phyloP scores from a whole-genome alignment of 306 rosid species.

The Elaeagnus macrophylla region DNA sequence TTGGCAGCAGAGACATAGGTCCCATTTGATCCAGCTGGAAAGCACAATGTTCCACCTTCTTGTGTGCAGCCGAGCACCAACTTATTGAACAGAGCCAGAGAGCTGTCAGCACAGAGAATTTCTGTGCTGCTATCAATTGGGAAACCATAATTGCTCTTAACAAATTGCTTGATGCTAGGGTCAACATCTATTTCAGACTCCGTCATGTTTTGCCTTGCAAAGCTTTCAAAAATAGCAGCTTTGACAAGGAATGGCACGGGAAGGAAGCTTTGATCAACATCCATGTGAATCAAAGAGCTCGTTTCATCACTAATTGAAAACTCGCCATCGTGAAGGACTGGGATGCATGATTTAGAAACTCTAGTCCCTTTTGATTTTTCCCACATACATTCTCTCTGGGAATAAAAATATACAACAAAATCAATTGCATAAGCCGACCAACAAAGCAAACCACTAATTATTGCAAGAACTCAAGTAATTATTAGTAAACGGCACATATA shows the following conservation, averaged over 20 bases:
- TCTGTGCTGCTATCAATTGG: slow-evolving; percentile 48
- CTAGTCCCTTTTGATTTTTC: slow-evolving; percentile 54
- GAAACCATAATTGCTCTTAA: slow-evolving; percentile 69
- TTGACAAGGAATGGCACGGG: slow-evolving; percentile 68
- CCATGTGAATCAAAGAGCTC: slow-evolving; percentile 77
- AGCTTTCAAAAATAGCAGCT: slow-evolving; percentile 92
- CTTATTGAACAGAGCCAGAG: slow-evolving; percentile 76
- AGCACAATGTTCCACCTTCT: slow-evolving; percentile 93
- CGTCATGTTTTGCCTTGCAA: slow-evolving; percentile 84
- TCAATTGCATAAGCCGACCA: slow-evolving; percentile 23
- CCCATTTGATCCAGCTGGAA: slow-evolving; percentile 88
- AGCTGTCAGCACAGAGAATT: slow-evolving; percentile 58
- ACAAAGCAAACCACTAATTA: too few species aligned
- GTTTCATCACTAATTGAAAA: slow-evolving; percentile 53
- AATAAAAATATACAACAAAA: slow-evolving; percentile 24
- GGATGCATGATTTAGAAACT: slow-evolving; percentile 57
- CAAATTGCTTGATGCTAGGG: slow-evolving; percentile 53
- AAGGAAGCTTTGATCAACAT: slow-evolving; percentile 80
- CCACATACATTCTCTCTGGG: slow-evolving; percentile 56
- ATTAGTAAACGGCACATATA: too few species aligned
- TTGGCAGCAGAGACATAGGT: slow-evolving; percentile 77
- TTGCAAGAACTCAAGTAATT: too few species aligned
- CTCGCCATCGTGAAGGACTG: slow-evolving; percentile 68
- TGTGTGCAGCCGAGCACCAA: slow-evolving; percentile 78
- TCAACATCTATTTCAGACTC: slow-evolving; percentile 80